Base-by-base conservation (phyloP, 2,329 filamentous ascomycete genomes). In the Fusarium chlamydosporum region DNA sequence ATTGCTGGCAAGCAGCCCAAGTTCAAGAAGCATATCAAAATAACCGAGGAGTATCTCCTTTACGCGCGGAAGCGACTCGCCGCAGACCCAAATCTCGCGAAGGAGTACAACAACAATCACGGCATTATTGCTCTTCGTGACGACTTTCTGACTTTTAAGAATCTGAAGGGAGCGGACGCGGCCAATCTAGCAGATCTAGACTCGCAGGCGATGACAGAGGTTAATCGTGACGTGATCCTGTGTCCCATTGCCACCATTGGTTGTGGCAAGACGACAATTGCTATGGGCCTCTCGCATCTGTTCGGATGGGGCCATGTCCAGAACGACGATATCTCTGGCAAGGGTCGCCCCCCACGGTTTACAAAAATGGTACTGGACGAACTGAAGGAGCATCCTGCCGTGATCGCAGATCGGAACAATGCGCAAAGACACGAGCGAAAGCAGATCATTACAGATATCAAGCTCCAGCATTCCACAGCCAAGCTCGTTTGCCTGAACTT, bases 261-360 rank as follows among this genome's bases (percentile, higher is more conserved):
- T 11, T 99, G 96, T 76, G 96, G 96, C 57, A 99, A 99, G 85
- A 99, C 96, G 0, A 99, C 96, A 0, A 82, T 99, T 50, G 94
- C 92, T 4, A 80, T 96, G 50, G 94, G 92, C 4, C 83, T 99
- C 20, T 86, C 87, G 6, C 90, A 93, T 74, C 86, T 99, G 1
- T 97, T 98, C 71, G 88, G 86, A 56, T 98, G 94, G 92, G 95
- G 93, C 16, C 94, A 97, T 76, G 85, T 97, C 48, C 96, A 99
- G 76, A 99, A 99, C 77, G 96, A 99, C 81, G 97, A 99, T 76
- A 96, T 99, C 62, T 89, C 89, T 53, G 93, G 90, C 67, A 91
- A 92, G 77, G 87, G 86, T 56, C 92, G 95, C 35, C 91, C 93
- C 4, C 88, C 91, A 66, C 87, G 88, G 55, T 98, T 99, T 77